Percentiles rank a stretch among this genome's conserved stretches.
Evolutionary conservation across 345 rosid species (phyloP).

Genomic region (Gossypium sturtianum): DNA sequence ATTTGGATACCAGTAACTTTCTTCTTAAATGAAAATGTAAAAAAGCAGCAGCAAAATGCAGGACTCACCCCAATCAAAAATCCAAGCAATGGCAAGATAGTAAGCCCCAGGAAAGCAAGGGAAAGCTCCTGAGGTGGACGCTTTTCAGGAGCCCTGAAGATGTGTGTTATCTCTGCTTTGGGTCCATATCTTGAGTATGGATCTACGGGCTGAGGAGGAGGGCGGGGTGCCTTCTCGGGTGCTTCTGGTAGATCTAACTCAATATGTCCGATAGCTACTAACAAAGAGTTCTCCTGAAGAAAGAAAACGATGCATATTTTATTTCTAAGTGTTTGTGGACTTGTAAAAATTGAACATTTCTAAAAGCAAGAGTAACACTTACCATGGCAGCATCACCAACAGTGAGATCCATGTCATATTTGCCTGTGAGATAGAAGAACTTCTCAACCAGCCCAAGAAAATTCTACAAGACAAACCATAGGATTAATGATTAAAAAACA

Average conservation of each 20-base stretch:
- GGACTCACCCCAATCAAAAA: slow-evolving; percentile 84
- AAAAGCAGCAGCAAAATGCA: neutral
- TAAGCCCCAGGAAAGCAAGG: slow-evolving; percentile 73
- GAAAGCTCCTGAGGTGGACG: slow-evolving; percentile 77
- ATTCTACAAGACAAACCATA: slow-evolving; percentile 45
- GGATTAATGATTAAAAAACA: slow-evolving; percentile 1
- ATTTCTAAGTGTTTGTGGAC: neutral
- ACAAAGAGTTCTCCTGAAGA: slow-evolving; percentile 80
- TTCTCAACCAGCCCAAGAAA: slow-evolving; percentile 93
- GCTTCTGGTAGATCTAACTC: slow-evolving; percentile 90
- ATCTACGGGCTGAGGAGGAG: slow-evolving; percentile 57
- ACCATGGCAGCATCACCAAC: slow-evolving; percentile 96
- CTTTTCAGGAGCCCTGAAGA: slow-evolving; percentile 87
- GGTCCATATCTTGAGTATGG: slow-evolving; percentile 71
- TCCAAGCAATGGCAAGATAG: slow-evolving; percentile 65
- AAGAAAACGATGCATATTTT: slow-evolving; percentile 3
- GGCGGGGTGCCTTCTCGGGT: slow-evolving; percentile 81
- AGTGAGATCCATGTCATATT: slow-evolving; percentile 72
- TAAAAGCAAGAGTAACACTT: slow-evolving; percentile 19
- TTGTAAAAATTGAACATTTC: neutral
- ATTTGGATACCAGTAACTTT: neutral
- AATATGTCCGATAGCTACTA: slow-evolving; percentile 56
- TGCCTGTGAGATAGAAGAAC: slow-evolving; percentile 85
- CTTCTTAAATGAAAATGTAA: neutral
- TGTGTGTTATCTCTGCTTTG: slow-evolving; percentile 80